Evolutionary conservation across 1,284 basidiomycete genomes (phyloP).

Genomic region (Cystobasidium slooffiae): DNA sequence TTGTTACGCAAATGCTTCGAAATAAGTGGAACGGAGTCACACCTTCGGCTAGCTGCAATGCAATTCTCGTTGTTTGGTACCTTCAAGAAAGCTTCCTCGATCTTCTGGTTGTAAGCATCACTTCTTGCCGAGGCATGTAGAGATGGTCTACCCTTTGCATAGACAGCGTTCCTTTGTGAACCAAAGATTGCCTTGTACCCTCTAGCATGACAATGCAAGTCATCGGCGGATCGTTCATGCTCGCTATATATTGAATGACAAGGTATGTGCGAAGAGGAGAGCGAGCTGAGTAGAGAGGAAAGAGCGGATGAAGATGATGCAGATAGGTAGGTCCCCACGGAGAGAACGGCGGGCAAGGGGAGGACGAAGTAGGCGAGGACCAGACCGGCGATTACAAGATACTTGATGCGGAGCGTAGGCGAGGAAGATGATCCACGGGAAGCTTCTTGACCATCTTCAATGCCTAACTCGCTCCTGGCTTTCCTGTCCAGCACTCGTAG

Average conservation of each 20-base stretch:
- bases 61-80: constrained; percentile 39
- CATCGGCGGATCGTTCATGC: not conserved
- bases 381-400: constrained; percentile 20
- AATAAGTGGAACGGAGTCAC: not conserved
- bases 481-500: too few species aligned
- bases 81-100: constrained; percentile 30
- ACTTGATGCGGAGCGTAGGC: not conserved
- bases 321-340: constrained; percentile 15
- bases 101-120: constrained; percentile 4
- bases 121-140: constrained; percentile 1
- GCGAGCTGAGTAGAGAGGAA: not conserved
- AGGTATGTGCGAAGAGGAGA: not conserved
- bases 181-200: constrained; percentile 19
- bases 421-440: not conserved
- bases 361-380: constrained; percentile 25
- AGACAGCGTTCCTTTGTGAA: not conserved
- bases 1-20: not conserved
- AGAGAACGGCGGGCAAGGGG: constrained; percentile 12
- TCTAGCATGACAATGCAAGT: not conserved
- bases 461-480: too few species aligned
- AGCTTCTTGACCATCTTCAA: not conserved
- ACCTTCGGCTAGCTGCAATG: constrained; percentile 39
- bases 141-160: constrained; percentile 14
- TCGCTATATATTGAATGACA: not conserved
- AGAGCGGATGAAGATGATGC: constrained; percentile 9